phyloP scores from a whole-genome alignment of 768 basidiomycete genomes.

The Amylocystis lapponica region DNA sequence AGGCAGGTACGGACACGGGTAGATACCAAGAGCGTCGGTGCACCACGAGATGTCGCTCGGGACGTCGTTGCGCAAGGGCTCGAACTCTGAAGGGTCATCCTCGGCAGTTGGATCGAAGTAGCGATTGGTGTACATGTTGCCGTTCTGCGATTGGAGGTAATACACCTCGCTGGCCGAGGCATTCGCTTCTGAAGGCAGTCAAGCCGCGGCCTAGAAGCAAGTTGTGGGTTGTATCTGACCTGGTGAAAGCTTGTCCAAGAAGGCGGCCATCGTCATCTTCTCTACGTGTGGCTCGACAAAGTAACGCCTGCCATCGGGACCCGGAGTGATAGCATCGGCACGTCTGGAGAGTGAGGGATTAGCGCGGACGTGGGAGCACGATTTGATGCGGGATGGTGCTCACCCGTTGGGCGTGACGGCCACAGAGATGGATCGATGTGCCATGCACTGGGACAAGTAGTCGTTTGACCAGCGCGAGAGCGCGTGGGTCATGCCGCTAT shows the following conservation, averaged over 20 bases:
- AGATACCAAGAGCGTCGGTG: constrained; percentile 69
- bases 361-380: too few species aligned
- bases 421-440: constrained; percentile 52
- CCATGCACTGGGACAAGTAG: constrained; percentile 55
- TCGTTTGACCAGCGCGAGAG: constrained; percentile 57
- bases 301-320: constrained; percentile 49
- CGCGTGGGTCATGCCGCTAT: constrained; percentile 40
- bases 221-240: constrained; percentile 19
- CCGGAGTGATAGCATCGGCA: constrained; percentile 66
- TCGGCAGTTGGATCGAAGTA: constrained; percentile 31
- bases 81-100: constrained; percentile 51
- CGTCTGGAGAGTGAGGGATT: constrained; percentile 36
- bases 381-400: constrained; percentile 10
- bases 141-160: constrained; percentile 91
- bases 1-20: neutral
- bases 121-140: constrained; percentile 62
- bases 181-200: neutral
- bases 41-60: constrained; percentile 69
- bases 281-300: constrained; percentile 74
- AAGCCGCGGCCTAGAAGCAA: neutral
- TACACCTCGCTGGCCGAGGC: constrained; percentile 30
- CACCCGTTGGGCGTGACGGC: constrained; percentile 85
- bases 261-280: constrained; percentile 55
- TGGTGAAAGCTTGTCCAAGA: constrained; percentile 41
- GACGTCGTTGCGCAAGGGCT: constrained; percentile 56